Evolutionary conservation across 208 protist genomes (phyloP), one percentile per base, ranked within the genome.

Genomic region (Trypanosoma brucei): DNA sequence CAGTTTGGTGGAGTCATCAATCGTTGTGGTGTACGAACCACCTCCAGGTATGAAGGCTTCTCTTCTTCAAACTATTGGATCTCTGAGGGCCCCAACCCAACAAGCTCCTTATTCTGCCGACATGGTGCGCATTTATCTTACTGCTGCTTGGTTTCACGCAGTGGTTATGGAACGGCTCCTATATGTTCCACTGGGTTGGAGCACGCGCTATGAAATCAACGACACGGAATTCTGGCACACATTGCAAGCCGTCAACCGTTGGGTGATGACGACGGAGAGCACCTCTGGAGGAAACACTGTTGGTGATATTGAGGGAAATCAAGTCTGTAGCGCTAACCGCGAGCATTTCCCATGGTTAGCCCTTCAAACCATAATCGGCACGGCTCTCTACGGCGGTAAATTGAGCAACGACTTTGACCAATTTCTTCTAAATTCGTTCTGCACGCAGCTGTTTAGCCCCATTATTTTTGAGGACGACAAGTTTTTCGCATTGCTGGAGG

Each of bases 361-460:
- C 11, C 65, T 99, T 35, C 87, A 86, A 30, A 76, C 78, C 9
- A 90, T 99, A 53, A 76, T 99, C 7, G 80, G 83, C 13, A 72
- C 86, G 22, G 94, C 93, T 3, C 81, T 99, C 34, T 99, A 99
- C 79, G 98, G 98, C 60, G 98, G 98, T 31, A 85, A 94, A 60
- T 83, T 99, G 14, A 97, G 97, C 72, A 99, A 99, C 81, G 81
- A 89, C n/a, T 98, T 98, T 73, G 98, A 99, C 70, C 81, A 96
- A 76, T 82, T 92, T 55, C 62, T 98, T 1, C 66, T 99, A 1
- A 73, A 96, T 42, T 87, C 80, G 42, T 91, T 99, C 72, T 89
- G 98, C 22, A 67, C 72, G 13, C 50, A 74, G 36, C 35, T 98
- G 14, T 92, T 99, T 49, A 76, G 68, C 50, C 53, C 73, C 8